Evolutionary conservation across 805 yeast species (phyloP), one percentile per base, ranked within the genome.

Genomic region (Tetrapisispora taiwanensis): DNA sequence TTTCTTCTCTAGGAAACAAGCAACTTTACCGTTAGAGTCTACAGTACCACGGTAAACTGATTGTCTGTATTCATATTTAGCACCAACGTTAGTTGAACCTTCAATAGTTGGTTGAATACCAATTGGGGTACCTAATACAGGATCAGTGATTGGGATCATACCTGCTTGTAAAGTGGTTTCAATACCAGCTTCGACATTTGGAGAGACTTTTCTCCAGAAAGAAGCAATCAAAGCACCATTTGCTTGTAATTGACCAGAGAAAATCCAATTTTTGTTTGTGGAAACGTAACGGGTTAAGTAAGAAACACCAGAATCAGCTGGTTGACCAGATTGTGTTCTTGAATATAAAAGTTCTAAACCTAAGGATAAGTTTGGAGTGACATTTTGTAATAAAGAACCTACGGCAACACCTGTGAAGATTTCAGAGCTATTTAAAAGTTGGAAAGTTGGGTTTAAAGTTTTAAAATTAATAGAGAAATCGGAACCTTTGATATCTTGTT

Each of bases 11-110:
- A 92, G 73, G 73, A 88, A 79, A 57, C 88, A 85, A 45, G 85
- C 75, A 43, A 90, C 94, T 70, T 85, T 87, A 69, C 98, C 98
- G 48, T 75, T 72, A 42, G 94, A 79, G 70, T 88, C 96, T 49
- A 92, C 62, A 68, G 89, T 95, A 61, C 97, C 96, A 70, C 98
- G 81, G 78, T 88, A 88, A 44, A 87, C 81, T 46, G 94, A 82
- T 69, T 87, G 94, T 72, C 97, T 87, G 76, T 87, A 92, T 72
- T 92, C 97, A 69, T 90, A 90, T 71, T 90, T 92, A 58, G 95
- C 95, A 69, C 97, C 98, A 46, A 90, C 64, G 48, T 96, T 84
- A 56, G 98, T 89, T 58, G 77, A 75, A 61, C 95, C 97, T 62
- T 90, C 96, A 47, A 89, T 73, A 36, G 82, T 79, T 30, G 95